Percentiles rank a stretch among this genome's conserved stretches.
Evolutionary conservation across 2,329 filamentous ascomycete genomes (phyloP).

Genomic region (Xylariaceae sp.): DNA sequence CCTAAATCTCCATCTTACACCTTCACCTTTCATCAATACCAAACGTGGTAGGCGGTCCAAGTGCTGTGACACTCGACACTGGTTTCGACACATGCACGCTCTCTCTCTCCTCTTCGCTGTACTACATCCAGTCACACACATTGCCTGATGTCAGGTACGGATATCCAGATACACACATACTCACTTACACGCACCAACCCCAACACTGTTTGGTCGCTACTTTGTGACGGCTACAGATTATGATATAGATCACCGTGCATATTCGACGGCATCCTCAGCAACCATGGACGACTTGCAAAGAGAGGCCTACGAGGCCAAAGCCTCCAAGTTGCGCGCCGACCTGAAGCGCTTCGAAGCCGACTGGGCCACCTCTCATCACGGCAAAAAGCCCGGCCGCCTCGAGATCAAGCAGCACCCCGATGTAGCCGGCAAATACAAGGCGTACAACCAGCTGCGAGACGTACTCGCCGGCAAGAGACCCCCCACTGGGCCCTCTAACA

Average conservation of each 20-base stretch:
- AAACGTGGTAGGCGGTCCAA: too few relatives aligned
- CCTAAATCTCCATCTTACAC: too few relatives aligned
- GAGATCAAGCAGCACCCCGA: slow-evolving; percentile 71
- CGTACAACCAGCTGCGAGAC: slow-evolving; percentile 65
- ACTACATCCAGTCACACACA: too few relatives aligned
- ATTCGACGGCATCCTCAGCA: background rate
- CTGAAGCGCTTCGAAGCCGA: slow-evolving; percentile 71
- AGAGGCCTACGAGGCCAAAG: slow-evolving; percentile 45
- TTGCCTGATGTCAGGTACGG: too few relatives aligned
- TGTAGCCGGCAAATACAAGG: slow-evolving; percentile 73
- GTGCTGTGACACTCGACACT: too few relatives aligned
- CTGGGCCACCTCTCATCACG: slow-evolving; percentile 59
- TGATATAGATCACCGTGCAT: background rate
- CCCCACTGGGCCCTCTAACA: slow-evolving; percentile 34
- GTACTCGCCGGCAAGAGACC: slow-evolving; percentile 52
- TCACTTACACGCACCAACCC: too few relatives aligned
- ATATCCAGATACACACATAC: too few relatives aligned
- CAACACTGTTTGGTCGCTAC: too few relatives aligned
- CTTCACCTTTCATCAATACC: too few relatives aligned
- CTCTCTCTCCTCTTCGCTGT: too few relatives aligned
- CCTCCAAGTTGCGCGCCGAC: slow-evolving; percentile 58
- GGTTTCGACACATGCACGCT: too few relatives aligned
- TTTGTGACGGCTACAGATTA: background rate
- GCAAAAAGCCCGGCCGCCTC: slow-evolving; percentile 66
- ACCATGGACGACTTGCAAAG: slow-evolving; percentile 46